Percentiles rank a stretch among this genome's conserved stretches.
Evolutionary conservation across 495 filamentous ascomycete species (phyloP).

Genomic region (Aspergillus heteromorphus): DNA sequence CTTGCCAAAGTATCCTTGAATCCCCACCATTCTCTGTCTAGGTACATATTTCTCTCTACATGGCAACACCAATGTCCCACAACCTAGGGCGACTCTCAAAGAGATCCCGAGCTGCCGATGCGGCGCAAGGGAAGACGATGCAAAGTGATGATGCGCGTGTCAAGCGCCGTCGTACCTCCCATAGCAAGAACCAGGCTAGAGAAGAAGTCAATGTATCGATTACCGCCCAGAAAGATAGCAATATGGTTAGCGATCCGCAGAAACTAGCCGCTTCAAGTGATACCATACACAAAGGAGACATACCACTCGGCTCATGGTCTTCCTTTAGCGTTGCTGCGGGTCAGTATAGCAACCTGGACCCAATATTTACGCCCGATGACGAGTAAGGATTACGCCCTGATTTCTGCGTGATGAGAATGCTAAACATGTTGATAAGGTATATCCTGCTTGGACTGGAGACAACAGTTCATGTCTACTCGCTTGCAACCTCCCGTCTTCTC

Average conservation of each 20-base stretch:
- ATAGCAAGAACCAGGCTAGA: background rate
- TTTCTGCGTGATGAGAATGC: background rate
- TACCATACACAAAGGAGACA: background rate
- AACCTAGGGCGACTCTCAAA: constrained; percentile 26
- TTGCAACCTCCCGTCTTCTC: constrained; percentile 69
- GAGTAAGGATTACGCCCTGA: constrained; percentile 50
- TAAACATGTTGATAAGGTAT: constrained; percentile 45
- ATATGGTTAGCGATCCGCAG: background rate
- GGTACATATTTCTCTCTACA: too few relatives aligned
- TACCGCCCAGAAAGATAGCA: background rate
- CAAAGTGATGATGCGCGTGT: constrained; percentile 19
- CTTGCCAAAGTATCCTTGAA: background rate
- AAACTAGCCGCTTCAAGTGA: background rate
- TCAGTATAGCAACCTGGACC: constrained; percentile 56
- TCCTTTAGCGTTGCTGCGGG: constrained; percentile 30
- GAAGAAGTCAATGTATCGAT: background rate
- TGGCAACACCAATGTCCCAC: constrained; percentile 15
- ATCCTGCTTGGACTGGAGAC: constrained; percentile 59
- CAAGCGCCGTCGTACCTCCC: constrained; percentile 34
- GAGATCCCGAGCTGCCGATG: constrained; percentile 33
- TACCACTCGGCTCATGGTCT: constrained; percentile 24
- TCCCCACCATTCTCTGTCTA: background rate
- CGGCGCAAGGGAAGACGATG: constrained; percentile 19
- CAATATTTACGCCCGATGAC: constrained; percentile 74
- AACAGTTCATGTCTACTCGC: constrained; percentile 75